Evolutionary conservation across 768 basidiomycete genomes (phyloP).

Genomic region (Tricholoma flavovirens): DNA sequence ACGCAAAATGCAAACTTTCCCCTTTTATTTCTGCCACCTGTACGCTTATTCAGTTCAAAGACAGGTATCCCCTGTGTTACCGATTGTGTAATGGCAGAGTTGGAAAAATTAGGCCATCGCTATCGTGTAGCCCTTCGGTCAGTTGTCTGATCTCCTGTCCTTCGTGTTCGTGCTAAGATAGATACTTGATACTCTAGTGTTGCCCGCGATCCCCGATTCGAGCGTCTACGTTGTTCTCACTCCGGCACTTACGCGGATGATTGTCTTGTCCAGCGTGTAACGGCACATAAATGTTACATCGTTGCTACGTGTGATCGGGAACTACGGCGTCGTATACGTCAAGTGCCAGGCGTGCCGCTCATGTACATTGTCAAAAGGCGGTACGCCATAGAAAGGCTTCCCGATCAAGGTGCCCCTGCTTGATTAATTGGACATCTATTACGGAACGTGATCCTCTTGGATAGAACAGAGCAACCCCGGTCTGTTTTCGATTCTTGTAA

Average conservation of each 20-base stretch:
- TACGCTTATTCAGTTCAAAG: conserved; percentile 4
- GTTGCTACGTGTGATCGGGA: conserved; percentile 98
- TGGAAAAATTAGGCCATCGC: conserved; percentile 95
- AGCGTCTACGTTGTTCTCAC: conserved; percentile 88
- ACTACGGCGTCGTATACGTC: conserved; percentile 84
- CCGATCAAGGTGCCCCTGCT: conserved; percentile 81
- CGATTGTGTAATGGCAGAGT: conserved; percentile 97
- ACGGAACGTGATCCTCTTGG: background rate
- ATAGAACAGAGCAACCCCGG: background rate
- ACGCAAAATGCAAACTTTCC: conserved; percentile 79
- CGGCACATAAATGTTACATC: conserved; percentile 92
- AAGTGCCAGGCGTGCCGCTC: conserved; percentile 87
- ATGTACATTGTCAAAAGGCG: conserved; percentile 94
- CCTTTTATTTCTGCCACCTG: background rate
- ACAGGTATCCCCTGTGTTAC: conserved; percentile 99
- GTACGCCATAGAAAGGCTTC: conserved; percentile 93
- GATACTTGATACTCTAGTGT: conserved; percentile 48
- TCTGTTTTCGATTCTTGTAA: background rate
- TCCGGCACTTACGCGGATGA: conserved; percentile 98
- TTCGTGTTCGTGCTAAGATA: background rate
- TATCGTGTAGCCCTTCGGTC: conserved; percentile 93
- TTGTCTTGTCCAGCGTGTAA: conserved; percentile 94
- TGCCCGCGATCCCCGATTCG: conserved; percentile 95
- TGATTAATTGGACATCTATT: background rate
- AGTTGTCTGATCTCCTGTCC: conserved; percentile 20